These are phyloP conservation scores for Dioszegia aurantiaca DNA, from an alignment of 768 basidiomycete species.

Conservation along the genomic window DNA sequence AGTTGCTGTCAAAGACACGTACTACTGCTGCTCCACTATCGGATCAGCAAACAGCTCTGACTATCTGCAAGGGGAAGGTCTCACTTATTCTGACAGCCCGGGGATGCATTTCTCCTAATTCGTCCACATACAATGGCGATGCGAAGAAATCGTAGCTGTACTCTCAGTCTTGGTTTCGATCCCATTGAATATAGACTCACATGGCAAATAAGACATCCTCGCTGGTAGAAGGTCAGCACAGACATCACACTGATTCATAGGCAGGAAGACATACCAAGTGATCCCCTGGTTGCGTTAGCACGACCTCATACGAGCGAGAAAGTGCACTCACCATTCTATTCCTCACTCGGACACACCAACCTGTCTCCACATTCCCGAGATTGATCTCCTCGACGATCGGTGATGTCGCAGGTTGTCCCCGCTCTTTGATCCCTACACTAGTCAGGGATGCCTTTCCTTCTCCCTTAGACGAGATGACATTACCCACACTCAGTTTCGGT, in stretches of 20 bases:
- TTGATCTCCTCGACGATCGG: constrained; percentile 52
- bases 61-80: constrained; percentile 1
- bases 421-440: constrained; percentile 50
- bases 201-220: constrained; percentile 52
- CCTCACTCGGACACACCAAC: constrained; percentile 50
- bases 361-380: constrained; percentile 50
- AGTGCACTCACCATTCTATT: constrained; percentile 48
- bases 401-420: constrained; percentile 51
- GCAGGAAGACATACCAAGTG: constrained; percentile 39
- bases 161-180: too few relatives aligned
- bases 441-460: too few relatives aligned
- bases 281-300: constrained; percentile 36
- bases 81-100: constrained; percentile 45
- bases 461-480: background rate
- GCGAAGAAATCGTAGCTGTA: constrained; percentile 51
- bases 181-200: too few relatives aligned
- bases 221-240: constrained; percentile 8
- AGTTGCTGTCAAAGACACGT: constrained; percentile 6
- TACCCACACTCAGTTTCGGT: constrained; percentile 49
- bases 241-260: background rate
- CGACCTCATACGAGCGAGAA: background rate
- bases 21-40: constrained; percentile 53
- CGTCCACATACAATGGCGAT: constrained; percentile 52
- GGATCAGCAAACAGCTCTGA: background rate
- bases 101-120: constrained; percentile 50